phyloP scores from a whole-genome alignment of 305 asterid genomes.

The Euphrasia arctica region DNA sequence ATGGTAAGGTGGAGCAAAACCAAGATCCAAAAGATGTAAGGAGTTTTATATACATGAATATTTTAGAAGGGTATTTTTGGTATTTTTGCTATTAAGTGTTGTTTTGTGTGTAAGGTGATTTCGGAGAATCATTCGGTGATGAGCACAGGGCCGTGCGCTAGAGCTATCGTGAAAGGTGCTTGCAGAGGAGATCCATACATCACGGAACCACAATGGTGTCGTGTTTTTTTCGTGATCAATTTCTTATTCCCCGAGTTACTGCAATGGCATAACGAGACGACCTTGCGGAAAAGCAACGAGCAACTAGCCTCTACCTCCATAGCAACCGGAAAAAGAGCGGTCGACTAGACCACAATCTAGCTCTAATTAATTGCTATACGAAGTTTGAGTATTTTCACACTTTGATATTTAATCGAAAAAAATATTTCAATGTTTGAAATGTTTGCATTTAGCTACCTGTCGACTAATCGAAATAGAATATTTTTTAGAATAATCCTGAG shows the following conservation, averaged over 20 bases:
- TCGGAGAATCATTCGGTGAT: neutral
- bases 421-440: too few relatives aligned
- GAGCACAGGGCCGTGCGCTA: constrained; percentile 9
- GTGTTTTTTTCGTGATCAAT: neutral
- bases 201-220: neutral
- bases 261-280: neutral
- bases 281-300: too few relatives aligned
- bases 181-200: constrained; percentile 9
- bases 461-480: too few relatives aligned
- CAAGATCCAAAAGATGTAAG: constrained; percentile 3
- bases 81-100: neutral
- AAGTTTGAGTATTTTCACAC: too few relatives aligned
- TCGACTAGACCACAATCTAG: too few relatives aligned
- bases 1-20: neutral
- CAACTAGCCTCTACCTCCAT: too few relatives aligned
- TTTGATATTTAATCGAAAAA: too few relatives aligned
- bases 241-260: constrained; percentile 1
- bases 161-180: neutral
- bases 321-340: too few relatives aligned
- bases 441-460: too few relatives aligned
- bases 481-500: too few relatives aligned
- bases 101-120: neutral
- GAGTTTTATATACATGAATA: too few relatives aligned
- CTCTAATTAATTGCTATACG: too few relatives aligned
- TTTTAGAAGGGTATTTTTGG: neutral